Base-by-base conservation (phyloP, 192 early-diverging fungal genomes). In the Backusella tarrabulga region DNA sequence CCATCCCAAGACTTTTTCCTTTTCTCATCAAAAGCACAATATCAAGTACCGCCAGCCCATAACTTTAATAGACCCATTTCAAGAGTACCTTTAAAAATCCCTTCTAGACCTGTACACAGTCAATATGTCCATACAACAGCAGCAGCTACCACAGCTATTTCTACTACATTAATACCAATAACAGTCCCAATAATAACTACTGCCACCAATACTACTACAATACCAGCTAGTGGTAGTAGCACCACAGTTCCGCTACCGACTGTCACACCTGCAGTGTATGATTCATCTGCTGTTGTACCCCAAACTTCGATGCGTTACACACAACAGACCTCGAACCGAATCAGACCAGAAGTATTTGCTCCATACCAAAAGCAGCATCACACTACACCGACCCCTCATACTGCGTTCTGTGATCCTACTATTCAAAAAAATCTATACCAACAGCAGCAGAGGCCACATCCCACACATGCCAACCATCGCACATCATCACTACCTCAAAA, bases 21-120 rank as follows among this genome's bases (percentile, higher is more conserved):
- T 26, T 72, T 72, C 40, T 50, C 71, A 29, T 63, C 56, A 23
- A 72, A 72, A 46, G 23, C 71, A 34, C 71, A 72, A 50, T 41
- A 72, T 26, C 41, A 72, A 19, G 29, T 72, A 44, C 71, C 71
- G 29, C 26, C 42, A 44, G 40, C 41, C 32, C 40, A 40, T 72
- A 72, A 36, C 1, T 72, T 72, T 50, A 72, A 46, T 72, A 44
- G 71, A 50, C 71, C 71, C 1, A 41, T 72, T 46, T 29, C 40
- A 44, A 72, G 71, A 50, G 71, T 72, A 72, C 71, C 40, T n/a
- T 72, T 72, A 50, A 72, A 44, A 72, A 72, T 72, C 29, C 71
- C 71, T 46, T 32, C 15, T 50, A 8, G 42, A 32, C 71, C 71
- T 8, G 23, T 72, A 17, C 42, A 72, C 42, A n/a, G n/a, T 70